A percentile compares a stretch with the other conserved stretches of the same genome.
Conservation (phyloP, 192 early-diverging fungal genomes). For the Backusella morwellensis region DNA sequence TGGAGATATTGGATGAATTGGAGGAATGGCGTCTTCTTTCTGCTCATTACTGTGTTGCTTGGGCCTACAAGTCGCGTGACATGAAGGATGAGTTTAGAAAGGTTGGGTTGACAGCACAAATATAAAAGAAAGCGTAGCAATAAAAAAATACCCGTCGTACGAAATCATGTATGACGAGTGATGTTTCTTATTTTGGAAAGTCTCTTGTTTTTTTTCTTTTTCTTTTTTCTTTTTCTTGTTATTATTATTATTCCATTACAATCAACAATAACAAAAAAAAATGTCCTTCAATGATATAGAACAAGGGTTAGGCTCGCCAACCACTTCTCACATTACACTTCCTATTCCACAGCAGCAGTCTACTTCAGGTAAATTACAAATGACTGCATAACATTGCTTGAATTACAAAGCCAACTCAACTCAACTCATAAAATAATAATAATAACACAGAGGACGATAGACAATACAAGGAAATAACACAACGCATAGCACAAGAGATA, state of each 20-base stretch:
- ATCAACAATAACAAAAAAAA: neutral
- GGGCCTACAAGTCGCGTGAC: constrained; percentile 51
- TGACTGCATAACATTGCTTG: too few relatives aligned
- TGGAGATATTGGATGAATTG: constrained; percentile 90
- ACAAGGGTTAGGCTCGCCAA: neutral
- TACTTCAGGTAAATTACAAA: neutral
- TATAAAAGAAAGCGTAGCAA: neutral
- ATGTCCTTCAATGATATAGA: constrained; percentile 23
- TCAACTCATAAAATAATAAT: neutral
- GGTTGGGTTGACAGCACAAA: neutral
- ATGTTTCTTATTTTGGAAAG: constrained; percentile 4
- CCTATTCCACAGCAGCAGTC: neutral
- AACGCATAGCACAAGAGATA: constrained; percentile 78
- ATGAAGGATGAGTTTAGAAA: neutral
- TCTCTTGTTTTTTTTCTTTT: neutral
- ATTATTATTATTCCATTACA: neutral
- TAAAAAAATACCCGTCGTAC: neutral
- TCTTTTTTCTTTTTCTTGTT: neutral
- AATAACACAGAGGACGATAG: constrained; percentile 37
- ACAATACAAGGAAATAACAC: constrained; percentile 50
- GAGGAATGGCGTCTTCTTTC: constrained; percentile 88
- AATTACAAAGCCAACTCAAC: neutral
- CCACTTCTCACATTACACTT: neutral
- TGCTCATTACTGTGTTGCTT: constrained; percentile 84
- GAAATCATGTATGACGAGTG: neutral